phyloP scores from a whole-genome alignment of 495 filamentous ascomycete genomes.

The Aspergillus campestris region DNA sequence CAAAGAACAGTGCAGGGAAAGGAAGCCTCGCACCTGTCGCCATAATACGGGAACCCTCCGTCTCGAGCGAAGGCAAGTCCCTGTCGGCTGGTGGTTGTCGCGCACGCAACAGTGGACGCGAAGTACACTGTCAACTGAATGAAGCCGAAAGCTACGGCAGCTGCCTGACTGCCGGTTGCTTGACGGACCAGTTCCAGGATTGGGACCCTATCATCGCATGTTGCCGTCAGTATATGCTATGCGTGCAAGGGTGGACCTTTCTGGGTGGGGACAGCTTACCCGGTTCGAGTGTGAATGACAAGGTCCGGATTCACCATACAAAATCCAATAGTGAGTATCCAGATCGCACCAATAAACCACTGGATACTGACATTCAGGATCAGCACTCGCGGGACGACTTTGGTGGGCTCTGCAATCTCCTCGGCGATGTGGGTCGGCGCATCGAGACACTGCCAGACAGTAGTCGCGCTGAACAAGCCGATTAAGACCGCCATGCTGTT shows the following conservation, averaged over 20 bases:
- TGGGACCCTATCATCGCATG: not conserved
- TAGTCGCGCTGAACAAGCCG: too few relatives aligned
- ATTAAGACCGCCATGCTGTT: not conserved
- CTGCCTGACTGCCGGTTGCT: constrained; percentile 1
- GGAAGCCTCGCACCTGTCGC: too few relatives aligned
- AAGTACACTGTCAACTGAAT: not conserved
- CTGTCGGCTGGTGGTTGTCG: not conserved
- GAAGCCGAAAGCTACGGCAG: constrained; percentile 1
- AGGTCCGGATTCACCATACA: not conserved
- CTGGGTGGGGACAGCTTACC: not conserved
- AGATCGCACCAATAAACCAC: not conserved
- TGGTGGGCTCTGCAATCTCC: not conserved
- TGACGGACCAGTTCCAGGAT: not conserved
- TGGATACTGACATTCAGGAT: not conserved
- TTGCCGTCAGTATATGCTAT: too few relatives aligned
- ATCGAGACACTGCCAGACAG: too few relatives aligned
- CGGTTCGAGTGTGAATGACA: not conserved
- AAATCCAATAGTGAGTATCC: constrained; percentile 2
- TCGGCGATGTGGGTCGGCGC: constrained; percentile 2
- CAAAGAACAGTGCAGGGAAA: too few relatives aligned
- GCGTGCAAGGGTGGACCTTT: too few relatives aligned
- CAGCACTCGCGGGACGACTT: not conserved
- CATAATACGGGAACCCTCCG: too few relatives aligned
- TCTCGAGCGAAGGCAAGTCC: constrained; percentile 2
- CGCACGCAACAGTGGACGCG: not conserved